These are phyloP conservation scores for Schoenoplectus triqueter DNA, from an alignment of 202 grass and related monocot genomes.

Conservation along the genomic window DNA sequence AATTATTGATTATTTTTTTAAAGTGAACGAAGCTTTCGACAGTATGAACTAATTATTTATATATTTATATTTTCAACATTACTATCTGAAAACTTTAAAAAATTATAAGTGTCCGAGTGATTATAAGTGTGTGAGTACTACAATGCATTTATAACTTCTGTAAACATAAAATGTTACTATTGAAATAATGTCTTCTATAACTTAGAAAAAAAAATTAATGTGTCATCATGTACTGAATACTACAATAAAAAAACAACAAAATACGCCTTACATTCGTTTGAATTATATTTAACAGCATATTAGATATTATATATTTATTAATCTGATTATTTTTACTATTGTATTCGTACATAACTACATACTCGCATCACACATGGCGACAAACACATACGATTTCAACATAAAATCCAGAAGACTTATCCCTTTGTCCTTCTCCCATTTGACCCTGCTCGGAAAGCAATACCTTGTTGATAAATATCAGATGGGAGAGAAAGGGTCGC, in stretches of 20 bases:
- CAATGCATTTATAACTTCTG: background rate
- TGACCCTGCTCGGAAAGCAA: background rate
- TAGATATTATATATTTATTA: too few species aligned
- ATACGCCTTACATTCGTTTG: background rate
- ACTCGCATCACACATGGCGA: background rate
- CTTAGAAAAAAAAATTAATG: too few species aligned
- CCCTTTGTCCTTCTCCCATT: background rate
- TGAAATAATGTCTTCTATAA: too few species aligned
- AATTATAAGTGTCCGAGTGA: background rate
- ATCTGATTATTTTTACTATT: too few species aligned
- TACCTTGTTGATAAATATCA: background rate
- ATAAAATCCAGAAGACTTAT: slow-evolving; percentile 18
- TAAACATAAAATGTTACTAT: background rate
- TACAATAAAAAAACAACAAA: too few species aligned
- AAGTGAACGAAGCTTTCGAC: background rate
- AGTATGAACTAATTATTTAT: background rate
- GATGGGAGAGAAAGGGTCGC: background rate
- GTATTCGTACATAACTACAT: background rate
- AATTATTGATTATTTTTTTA: background rate
- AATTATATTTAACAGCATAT: background rate
- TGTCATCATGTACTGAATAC: too few species aligned
- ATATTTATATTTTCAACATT: background rate
- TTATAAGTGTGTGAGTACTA: background rate
- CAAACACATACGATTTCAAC: background rate
- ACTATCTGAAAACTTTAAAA: background rate